Conservation (phyloP, 1,284 basidiomycete species). For the Sporisorium iseilematis-ciliati region DNA sequence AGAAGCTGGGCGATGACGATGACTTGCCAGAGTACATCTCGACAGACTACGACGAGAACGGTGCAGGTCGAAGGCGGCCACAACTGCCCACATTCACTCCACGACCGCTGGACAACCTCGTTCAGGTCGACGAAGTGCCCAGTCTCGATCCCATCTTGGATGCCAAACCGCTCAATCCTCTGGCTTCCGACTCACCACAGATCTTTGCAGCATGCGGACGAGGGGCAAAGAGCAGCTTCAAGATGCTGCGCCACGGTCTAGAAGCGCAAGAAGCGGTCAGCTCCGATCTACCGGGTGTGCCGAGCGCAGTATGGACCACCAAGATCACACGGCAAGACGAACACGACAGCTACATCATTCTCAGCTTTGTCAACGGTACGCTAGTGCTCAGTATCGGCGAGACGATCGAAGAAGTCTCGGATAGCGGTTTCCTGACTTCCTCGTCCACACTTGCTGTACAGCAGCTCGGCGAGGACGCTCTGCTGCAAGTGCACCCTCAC, state of each 20-base stretch:
- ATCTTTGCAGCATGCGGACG: slow-evolving; percentile 66
- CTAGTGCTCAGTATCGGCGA: slow-evolving; percentile 68
- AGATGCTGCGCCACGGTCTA: slow-evolving; percentile 67
- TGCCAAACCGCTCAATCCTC: slow-evolving; percentile 61
- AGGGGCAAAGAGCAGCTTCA: slow-evolving; percentile 65
- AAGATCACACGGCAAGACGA: slow-evolving; percentile 60
- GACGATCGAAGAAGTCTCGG: slow-evolving; percentile 68
- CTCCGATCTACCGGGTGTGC: slow-evolving; percentile 68
- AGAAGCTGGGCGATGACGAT: slow-evolving; percentile 69
- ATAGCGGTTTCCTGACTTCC: slow-evolving; percentile 65
- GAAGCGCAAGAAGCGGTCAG: slow-evolving; percentile 68
- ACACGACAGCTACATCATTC: slow-evolving; percentile 68
- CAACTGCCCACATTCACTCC: slow-evolving; percentile 63
- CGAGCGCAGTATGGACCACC: slow-evolving; percentile 67
- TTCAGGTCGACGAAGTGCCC: slow-evolving; percentile 61
- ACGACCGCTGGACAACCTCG: slow-evolving; percentile 63
- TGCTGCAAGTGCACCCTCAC: slow-evolving; percentile 67
- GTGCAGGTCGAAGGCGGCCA: slow-evolving; percentile 41
- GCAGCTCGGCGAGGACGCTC: slow-evolving; percentile 65
- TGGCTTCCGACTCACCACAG: slow-evolving; percentile 64
- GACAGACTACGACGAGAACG: slow-evolving; percentile 55
- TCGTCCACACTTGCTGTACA: slow-evolving; percentile 66
- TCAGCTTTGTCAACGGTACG: slow-evolving; percentile 69
- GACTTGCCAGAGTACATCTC: slow-evolving; percentile 63
- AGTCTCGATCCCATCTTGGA: slow-evolving; percentile 67